Evolutionary conservation across 1,139 yeast species (phyloP).

Genomic region (Zhuliangozyma blackwelliae): DNA sequence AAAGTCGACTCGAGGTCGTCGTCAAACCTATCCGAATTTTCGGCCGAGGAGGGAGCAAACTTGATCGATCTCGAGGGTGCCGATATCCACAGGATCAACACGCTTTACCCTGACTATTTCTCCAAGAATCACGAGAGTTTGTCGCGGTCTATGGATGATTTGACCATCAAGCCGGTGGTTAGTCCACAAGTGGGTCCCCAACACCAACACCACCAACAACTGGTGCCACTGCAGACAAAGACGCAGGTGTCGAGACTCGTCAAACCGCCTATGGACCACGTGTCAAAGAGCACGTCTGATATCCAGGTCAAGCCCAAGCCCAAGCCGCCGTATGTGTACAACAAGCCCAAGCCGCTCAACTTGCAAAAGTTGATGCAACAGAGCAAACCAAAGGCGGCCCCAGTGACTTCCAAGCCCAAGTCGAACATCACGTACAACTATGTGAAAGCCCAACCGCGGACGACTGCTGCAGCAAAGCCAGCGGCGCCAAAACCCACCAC

Average conservation of each 20-base stretch:
- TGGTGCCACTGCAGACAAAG: background rate
- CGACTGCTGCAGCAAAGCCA: background rate
- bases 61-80: constrained; percentile 35
- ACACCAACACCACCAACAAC: background rate
- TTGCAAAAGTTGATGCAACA: constrained; percentile 18
- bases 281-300: constrained; percentile 10
- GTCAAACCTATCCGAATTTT: constrained; percentile 10
- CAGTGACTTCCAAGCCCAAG: constrained; percentile 10
- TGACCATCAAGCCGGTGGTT: constrained; percentile 14
- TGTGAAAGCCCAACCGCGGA: constrained; percentile 11
- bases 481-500: constrained; percentile 3
- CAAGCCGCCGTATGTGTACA: constrained; percentile 30
- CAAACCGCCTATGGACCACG: constrained; percentile 5
- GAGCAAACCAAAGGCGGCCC: constrained; percentile 14
- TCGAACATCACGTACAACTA: constrained; percentile 31
- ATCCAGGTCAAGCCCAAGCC: constrained; percentile 4
- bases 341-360: constrained; percentile 40
- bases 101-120: constrained; percentile 1
- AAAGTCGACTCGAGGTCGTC: constrained; percentile 17
- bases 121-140: constrained; percentile 1
- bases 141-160: constrained; percentile 15
- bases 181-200: constrained; percentile 6
- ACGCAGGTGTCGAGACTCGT: background rate
- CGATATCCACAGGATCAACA: constrained; percentile 4
- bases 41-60: constrained; percentile 14